Percentiles rank a stretch among this genome's conserved stretches.
Conservation (phyloP, 1,284 basidiomycete species). For the Melampsora americana region DNA sequence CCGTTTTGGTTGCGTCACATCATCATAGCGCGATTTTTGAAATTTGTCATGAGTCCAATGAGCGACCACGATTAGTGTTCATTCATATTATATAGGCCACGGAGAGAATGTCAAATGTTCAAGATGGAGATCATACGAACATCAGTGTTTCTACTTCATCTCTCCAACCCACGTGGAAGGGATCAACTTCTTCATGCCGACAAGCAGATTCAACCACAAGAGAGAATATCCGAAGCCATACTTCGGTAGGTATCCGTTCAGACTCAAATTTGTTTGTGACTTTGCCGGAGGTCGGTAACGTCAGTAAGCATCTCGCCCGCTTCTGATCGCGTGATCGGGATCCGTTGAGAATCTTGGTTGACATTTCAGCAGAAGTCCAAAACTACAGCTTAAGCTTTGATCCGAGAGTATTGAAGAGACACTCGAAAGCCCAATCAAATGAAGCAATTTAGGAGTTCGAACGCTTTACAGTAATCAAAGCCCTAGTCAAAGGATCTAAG, state of each 20-base stretch:
- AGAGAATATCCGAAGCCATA: constrained; percentile 12
- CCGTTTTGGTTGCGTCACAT: too few species aligned
- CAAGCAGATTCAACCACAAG: neutral
- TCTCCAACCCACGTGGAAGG: neutral
- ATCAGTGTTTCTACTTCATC: constrained; percentile 5
- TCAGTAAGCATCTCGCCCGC: neutral
- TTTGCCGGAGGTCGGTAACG: neutral
- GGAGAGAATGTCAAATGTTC: too few species aligned
- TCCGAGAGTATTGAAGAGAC: neutral
- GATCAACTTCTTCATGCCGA: neutral
- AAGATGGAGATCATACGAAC: neutral
- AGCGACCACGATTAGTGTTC: too few species aligned
- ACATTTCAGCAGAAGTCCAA: neutral
- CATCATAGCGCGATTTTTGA: too few species aligned
- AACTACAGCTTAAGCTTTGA: neutral
- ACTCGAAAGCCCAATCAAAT: neutral
- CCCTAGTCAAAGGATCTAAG: neutral
- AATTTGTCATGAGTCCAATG: too few species aligned
- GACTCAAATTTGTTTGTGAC: neutral
- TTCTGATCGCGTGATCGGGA: neutral
- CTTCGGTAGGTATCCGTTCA: neutral
- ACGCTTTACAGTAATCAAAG: neutral
- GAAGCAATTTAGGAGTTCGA: too few species aligned
- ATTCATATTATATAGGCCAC: too few species aligned
- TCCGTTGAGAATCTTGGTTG: neutral